Conservation (phyloP, 2,329 filamentous ascomycete species). For the Neonectria magnoliae region DNA sequence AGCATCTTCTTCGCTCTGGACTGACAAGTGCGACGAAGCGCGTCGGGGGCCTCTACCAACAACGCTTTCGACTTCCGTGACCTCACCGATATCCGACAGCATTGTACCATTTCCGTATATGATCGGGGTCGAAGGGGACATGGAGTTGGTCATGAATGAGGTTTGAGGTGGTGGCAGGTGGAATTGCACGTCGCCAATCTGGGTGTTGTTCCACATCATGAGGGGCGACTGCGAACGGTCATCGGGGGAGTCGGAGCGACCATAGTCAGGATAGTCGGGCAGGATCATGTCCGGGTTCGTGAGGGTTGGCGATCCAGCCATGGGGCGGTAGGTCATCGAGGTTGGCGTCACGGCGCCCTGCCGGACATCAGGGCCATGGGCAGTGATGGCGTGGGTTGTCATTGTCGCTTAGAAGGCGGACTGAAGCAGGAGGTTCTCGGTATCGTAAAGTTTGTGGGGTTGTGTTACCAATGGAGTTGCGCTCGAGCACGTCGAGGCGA, state of each 20-base stretch:
- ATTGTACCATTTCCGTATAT: slow-evolving; percentile 77
- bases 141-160: slow-evolving; percentile 54
- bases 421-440: slow-evolving; percentile 7
- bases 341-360: slow-evolving; percentile 42
- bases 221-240: slow-evolving; percentile 61
- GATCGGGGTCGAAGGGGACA: slow-evolving; percentile 69
- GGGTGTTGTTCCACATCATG: slow-evolving; percentile 62
- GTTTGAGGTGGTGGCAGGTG: slow-evolving; percentile 53
- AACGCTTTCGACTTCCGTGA: slow-evolving; percentile 64
- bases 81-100: slow-evolving; percentile 72
- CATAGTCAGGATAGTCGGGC: slow-evolving; percentile 80
- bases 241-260: slow-evolving; percentile 65
- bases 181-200: slow-evolving; percentile 51
- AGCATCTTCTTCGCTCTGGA: slow-evolving; percentile 47
- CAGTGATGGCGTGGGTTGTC: slow-evolving; percentile 44
- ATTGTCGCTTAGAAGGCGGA: slow-evolving; percentile 34
- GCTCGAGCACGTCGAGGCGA: slow-evolving; percentile 19
- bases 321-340: slow-evolving; percentile 54
- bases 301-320: slow-evolving; percentile 82
- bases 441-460: not conserved
- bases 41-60: slow-evolving; percentile 54
- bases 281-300: slow-evolving; percentile 97
- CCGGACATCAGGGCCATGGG: slow-evolving; percentile 42
- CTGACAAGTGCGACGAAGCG: slow-evolving; percentile 49
- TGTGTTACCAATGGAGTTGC: slow-evolving; percentile 10